Base-by-base conservation (phyloP, 495 filamentous ascomycete species). In the Penicillium bovifimosum region DNA sequence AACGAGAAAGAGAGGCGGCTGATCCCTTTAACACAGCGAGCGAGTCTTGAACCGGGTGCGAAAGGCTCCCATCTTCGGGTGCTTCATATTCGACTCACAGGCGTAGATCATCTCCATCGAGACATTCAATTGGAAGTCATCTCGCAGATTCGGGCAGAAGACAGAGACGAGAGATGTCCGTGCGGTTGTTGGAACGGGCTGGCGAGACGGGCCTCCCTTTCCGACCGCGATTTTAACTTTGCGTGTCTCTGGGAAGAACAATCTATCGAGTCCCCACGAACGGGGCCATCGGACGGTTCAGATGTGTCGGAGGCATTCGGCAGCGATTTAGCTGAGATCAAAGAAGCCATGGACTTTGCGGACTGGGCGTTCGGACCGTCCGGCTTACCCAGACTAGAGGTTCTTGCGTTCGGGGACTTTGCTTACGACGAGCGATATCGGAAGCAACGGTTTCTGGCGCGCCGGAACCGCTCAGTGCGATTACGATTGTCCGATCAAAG, bases 321-420 rank as follows among this genome's bases (percentile, higher is more conserved):
- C n/a, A n/a, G n/a, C n/a, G n/a, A n/a, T n/a, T n/a, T n/a, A n/a
- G n/a, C n/a, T n/a, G n/a, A n/a, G n/a, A n/a, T n/a, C n/a, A n/a
- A n/a, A n/a, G n/a, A n/a, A n/a, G n/a, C 49, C 36, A 3, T 59
- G 8, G 28, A 29, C 28, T 59, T 59, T 40, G 52, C 52, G 11
- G 47, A 55, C 24, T 59, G 47, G 56, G 56, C 52, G 39, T 59
- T 59, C 41, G 56, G 56, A 2, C 56, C 56, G 38, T 32, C 2
- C 2, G 56, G 56, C 27, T 17, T 59, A 14, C 47, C 41, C 2
- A 24, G 7, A 6, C 29, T 59, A 14, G 20, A 43, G 17, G 35
- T 52, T 28, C 40, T 59, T 11, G 56, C 51, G 4, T 48, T 59
- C 26, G 56, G 56, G 9, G 56, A 59, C 38, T 52, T 54, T 35